Evolutionary conservation across 148 eudicot species (phyloP), one percentile per base, ranked within the genome.

Genomic region (Chenopodium suecicum): DNA sequence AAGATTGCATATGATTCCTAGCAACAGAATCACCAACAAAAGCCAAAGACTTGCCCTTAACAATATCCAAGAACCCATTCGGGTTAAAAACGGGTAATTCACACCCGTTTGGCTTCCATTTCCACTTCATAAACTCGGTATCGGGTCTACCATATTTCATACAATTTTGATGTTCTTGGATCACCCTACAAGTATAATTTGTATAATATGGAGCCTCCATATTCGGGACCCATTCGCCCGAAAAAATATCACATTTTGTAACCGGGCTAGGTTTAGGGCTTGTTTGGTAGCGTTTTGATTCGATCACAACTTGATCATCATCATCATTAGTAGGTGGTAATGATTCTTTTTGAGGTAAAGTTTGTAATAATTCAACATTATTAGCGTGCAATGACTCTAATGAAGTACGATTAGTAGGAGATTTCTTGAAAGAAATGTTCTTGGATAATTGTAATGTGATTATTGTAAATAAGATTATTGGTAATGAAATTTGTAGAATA

Each of bases 21-120:
- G 85, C 89, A 9, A 90, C 90, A 63, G 93, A 90, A 75, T 90
- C 93, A 44, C 91, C 93, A 83, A 90, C 85, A 83, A 90, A 90
- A 9, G 90, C 93, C 84, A 90, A 81, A 6, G 90, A 86, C 48
- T 90, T 90, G 2, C 85, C 89, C 62, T 84, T 81, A 70, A 90
- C 87, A 77, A 86, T 86, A 47, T 87, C 90, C 48, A 90, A 77
- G 67, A 90, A 90, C 62, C 84, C 84, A 3, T 69, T 48, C 1
- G 93, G 91, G 78, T 90, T 84, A 62, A 90, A 89, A 0, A 86
- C 5, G 6, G 91, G 89, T 5, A 90, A 66, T 34, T 90, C 89
- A 75, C 93, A 90, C 12, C 82, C 88, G 29, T 89, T 86, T 4
- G 93, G 93, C 41, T 88, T 85, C 93, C 93, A 90, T 46, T 65